A percentile compares a stretch with the other conserved stretches of the same genome.
These are phyloP conservation scores for Spathaspora sp. DNA, from an alignment of 1,139 yeast genomes.

Conservation along the genomic window DNA sequence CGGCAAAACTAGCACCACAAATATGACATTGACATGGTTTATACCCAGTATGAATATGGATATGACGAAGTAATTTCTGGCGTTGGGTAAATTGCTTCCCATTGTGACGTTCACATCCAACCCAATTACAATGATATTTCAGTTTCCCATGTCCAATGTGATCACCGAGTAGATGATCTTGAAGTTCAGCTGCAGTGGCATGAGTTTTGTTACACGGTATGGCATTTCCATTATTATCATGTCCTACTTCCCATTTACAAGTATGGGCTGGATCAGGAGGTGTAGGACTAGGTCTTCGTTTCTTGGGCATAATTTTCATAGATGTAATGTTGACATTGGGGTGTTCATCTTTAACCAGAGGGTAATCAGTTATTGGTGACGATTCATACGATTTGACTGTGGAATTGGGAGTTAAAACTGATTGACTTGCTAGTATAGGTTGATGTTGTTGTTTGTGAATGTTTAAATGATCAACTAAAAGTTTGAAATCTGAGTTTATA, in stretches of 20 bases:
- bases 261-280: conserved; percentile 27
- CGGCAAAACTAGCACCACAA: conserved; percentile 72
- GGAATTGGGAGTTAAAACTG: conserved; percentile 8
- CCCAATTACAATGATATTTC: conserved; percentile 73
- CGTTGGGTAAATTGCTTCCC: conserved; percentile 71
- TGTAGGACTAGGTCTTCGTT: conserved; percentile 12
- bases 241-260: conserved; percentile 49
- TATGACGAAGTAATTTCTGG: conserved; percentile 82
- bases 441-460: conserved; percentile 39
- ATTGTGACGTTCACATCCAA: conserved; percentile 65
- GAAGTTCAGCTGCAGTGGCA: conserved; percentile 55
- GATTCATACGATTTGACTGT: background rate
- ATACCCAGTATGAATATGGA: conserved; percentile 84
- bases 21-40: conserved; percentile 70
- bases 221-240: conserved; percentile 28
- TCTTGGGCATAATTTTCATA: conserved; percentile 34
- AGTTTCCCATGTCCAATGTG: conserved; percentile 80
- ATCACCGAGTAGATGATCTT: conserved; percentile 61
- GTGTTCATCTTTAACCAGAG: background rate
- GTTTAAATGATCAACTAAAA: conserved; percentile 61
- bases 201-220: conserved; percentile 52
- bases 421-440: background rate
- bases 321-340: conserved; percentile 30
- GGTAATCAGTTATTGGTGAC: conserved; percentile 1
- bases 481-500: conserved; percentile 48